Conservation (phyloP, 345 rosid species). For the Pistacia vera region DNA sequence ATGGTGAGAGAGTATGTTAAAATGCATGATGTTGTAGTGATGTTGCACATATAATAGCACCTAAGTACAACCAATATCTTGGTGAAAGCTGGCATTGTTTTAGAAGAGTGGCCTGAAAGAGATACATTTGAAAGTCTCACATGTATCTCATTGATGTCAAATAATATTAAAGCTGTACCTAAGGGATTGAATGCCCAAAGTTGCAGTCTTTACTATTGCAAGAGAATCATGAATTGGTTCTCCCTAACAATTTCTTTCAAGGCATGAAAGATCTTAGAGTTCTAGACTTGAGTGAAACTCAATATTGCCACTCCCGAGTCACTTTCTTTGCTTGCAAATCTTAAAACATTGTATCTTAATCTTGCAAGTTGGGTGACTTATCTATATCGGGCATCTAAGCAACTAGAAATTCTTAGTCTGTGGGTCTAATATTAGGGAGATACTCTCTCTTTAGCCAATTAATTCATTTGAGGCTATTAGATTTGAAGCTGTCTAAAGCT, state of each 20-base stretch:
- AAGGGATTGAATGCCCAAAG: conserved; percentile 3
- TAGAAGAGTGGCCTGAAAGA: neutral
- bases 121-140: neutral
- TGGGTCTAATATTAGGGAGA: no score
- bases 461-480: no score
- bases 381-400: no score
- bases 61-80: neutral
- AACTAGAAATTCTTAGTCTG: no score
- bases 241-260: neutral
- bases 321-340: no score
- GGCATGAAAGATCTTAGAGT: conserved; percentile 12
- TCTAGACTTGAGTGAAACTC: neutral
- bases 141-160: neutral
- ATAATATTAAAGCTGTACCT: neutral
- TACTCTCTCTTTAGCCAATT: no score
- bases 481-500: no score
- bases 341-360: no score
- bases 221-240: neutral
- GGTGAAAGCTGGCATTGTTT: neutral
- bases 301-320: no score
- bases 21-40: neutral
- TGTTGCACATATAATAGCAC: neutral
- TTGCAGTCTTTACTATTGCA: neutral
- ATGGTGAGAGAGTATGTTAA: neutral
- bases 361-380: no score